A percentile compares a stretch with the other conserved stretches of the same genome.
phyloP scores from a whole-genome alignment of 768 basidiomycete species.

The Collybiopsis luxurians region DNA sequence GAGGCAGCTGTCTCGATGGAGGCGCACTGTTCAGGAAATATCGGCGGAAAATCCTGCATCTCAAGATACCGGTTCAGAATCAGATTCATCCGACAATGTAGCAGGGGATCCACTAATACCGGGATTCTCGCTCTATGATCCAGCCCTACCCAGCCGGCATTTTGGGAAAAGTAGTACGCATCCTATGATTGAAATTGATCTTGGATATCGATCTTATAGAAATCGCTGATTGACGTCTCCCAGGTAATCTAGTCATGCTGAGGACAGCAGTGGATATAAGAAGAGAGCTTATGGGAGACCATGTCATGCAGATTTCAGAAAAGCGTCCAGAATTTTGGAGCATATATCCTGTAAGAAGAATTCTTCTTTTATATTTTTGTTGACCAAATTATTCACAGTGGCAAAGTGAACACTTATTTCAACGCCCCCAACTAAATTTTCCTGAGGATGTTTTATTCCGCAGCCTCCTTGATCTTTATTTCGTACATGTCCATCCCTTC shows the following conservation, averaged over 20 bases:
- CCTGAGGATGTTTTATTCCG: constrained; percentile 34
- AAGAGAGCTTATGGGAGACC: constrained; percentile 30
- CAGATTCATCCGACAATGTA: not conserved
- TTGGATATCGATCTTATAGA: no score
- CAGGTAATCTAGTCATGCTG: constrained; percentile 51
- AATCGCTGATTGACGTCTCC: constrained; percentile 9
- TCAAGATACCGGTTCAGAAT: not conserved
- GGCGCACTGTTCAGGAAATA: constrained; percentile 4
- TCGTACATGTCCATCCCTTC: constrained; percentile 34
- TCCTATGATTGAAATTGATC: no score
- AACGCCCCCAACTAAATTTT: constrained; percentile 17
- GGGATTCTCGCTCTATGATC: not conserved
- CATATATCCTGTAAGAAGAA: constrained; percentile 27
- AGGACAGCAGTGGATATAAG: constrained; percentile 37
- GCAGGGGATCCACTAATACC: not conserved
- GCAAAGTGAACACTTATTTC: not conserved
- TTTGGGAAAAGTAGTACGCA: not conserved
- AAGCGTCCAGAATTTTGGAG: constrained; percentile 15
- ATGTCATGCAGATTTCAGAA: not conserved
- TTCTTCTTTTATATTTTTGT: not conserved
- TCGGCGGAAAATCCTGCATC: not conserved
- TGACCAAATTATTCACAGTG: not conserved
- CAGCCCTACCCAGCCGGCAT: not conserved
- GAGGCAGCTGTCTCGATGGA: constrained; percentile 4
- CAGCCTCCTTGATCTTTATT: constrained; percentile 47